phyloP scores from a whole-genome alignment of 129 eudicot species.

The sunflower (Helianthus annuus) region DNA sequence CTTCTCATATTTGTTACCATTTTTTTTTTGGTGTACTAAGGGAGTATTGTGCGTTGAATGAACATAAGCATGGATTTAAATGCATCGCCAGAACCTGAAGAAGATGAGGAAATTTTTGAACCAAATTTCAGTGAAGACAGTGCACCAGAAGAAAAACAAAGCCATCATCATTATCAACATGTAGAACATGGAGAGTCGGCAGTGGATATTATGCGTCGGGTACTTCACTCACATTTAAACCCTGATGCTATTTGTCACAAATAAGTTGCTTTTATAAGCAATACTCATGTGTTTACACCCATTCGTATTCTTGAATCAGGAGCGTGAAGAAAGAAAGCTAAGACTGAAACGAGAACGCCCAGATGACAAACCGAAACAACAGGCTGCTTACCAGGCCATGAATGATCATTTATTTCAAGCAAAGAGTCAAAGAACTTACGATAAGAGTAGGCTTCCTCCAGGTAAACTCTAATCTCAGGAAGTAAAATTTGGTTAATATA shows the following conservation, averaged over 20 bases:
- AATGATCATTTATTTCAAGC: constrained; percentile 52
- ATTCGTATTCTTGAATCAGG: constrained; percentile 48
- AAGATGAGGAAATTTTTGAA: constrained; percentile 72
- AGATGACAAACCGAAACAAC: constrained; percentile 67
- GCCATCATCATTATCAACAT: constrained; percentile 38
- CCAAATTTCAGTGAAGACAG: constrained; percentile 60
- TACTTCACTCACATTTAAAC: constrained; percentile 29
- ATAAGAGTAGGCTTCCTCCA: constrained; percentile 80
- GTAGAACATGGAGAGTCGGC: constrained; percentile 68
- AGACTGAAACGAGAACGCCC: constrained; percentile 77
- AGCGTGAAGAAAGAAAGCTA: constrained; percentile 91
- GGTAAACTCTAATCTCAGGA: constrained; percentile 41
- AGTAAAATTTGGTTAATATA: constrained; percentile 16
- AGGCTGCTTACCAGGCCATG: constrained; percentile 46
- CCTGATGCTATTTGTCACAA: constrained; percentile 6
- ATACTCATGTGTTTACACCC: neutral
- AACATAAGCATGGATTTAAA: constrained; percentile 85
- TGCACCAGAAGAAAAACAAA: constrained; percentile 52
- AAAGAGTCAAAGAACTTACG: constrained; percentile 67
- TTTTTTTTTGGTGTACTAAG: constrained; percentile 7
- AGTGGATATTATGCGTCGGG: constrained; percentile 81
- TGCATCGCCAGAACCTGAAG: constrained; percentile 92
- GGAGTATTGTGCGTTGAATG: constrained; percentile 33
- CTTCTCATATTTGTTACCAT: constrained; percentile 1
- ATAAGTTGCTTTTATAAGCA: constrained; percentile 1